Evolutionary conservation across 2,329 filamentous ascomycete species (phyloP).

Genomic region (Fusarium odoratissimum): DNA sequence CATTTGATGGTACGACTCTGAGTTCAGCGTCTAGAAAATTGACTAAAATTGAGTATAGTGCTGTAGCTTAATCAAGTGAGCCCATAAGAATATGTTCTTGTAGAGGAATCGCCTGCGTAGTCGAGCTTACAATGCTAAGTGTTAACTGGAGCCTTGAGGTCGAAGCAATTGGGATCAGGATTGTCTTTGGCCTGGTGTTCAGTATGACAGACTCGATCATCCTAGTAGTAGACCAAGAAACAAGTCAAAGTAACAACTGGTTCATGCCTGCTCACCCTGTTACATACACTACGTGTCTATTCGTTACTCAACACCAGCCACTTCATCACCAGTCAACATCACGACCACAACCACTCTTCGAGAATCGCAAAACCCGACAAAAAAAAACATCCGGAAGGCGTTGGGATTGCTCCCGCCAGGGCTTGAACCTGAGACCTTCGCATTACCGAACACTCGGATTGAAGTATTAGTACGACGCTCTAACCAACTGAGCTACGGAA

Average conservation of each 20-base stretch:
- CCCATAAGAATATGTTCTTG: too few species aligned
- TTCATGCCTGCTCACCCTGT: background rate
- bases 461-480: conserved; percentile 32
- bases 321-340: background rate
- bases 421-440: conserved; percentile 32
- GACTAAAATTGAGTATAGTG: too few species aligned
- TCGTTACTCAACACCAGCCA: background rate
- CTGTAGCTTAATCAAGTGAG: background rate
- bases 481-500: conserved; percentile 42
- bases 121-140: background rate
- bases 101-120: background rate
- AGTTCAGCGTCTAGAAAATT: background rate
- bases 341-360: background rate
- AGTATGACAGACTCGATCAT: background rate
- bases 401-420: conserved; percentile 30
- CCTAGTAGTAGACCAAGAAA: background rate
- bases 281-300: background rate
- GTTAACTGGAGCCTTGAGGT: background rate
- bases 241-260: background rate
- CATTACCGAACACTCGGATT: conserved; percentile 21
- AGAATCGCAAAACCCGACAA: conserved; percentile 6
- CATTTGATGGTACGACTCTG: background rate
- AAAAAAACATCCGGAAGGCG: conserved; percentile 21
- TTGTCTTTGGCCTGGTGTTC: background rate
- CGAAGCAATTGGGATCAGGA: background rate